phyloP scores from a whole-genome alignment of 768 basidiomycete genomes.

The Pisolithus marmoratus region DNA sequence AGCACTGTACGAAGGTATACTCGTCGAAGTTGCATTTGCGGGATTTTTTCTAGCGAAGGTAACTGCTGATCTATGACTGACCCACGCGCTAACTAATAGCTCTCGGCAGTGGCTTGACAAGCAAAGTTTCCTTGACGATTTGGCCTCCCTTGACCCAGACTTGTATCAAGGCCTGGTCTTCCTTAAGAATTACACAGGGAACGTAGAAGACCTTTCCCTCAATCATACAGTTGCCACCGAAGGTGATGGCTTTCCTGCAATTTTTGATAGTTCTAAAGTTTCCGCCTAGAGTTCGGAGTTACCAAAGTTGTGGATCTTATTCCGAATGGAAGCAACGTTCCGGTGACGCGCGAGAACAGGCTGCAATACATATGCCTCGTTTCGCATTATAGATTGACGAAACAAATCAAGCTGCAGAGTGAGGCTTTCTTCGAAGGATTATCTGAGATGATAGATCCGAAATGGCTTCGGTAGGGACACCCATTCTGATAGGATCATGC shows the following conservation, averaged over 20 bases:
- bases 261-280: background rate
- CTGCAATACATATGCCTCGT: conserved; percentile 87
- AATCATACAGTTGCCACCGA: conserved; percentile 88
- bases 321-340: conserved; percentile 71
- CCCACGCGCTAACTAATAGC: background rate
- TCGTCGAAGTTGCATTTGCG: conserved; percentile 93
- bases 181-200: conserved; percentile 85
- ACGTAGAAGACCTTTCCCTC: conserved; percentile 82
- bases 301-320: conserved; percentile 73
- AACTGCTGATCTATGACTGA: conserved; percentile 2
- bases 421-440: conserved; percentile 89
- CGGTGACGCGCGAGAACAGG: conserved; percentile 86
- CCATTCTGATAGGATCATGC: background rate
- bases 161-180: conserved; percentile 89
- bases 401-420: conserved; percentile 81
- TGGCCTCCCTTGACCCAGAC: conserved; percentile 86
- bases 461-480: conserved; percentile 65
- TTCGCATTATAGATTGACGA: conserved; percentile 82
- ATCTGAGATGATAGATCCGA: conserved; percentile 85
- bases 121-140: conserved; percentile 89
- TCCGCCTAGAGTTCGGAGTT: conserved; percentile 68
- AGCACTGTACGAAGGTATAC: conserved; percentile 92
- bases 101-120: conserved; percentile 78
- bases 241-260: conserved; percentile 38
- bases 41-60: conserved; percentile 92